phyloP scores from a whole-genome alignment of 2,329 filamentous ascomycete species.

The Ophiostoma novo-ulmi region DNA sequence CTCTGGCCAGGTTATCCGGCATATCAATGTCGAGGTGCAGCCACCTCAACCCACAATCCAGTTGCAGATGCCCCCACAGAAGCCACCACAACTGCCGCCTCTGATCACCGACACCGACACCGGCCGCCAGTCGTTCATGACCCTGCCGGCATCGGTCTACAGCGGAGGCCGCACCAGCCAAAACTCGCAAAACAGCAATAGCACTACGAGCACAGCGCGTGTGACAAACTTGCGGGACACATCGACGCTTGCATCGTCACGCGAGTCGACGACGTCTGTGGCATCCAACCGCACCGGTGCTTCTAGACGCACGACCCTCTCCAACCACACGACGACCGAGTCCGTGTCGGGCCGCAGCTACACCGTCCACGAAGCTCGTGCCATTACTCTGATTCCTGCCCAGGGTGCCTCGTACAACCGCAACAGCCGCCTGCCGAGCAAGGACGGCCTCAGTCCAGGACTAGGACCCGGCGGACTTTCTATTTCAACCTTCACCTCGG shows the following conservation, averaged over 20 bases:
- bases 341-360: slow-evolving; percentile 13
- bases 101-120: neutral
- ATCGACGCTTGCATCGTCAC: slow-evolving; percentile 30
- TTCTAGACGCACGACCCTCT: neutral
- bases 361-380: slow-evolving; percentile 37
- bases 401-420: slow-evolving; percentile 24
- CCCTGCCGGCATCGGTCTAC: neutral
- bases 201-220: slow-evolving; percentile 17
- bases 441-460: neutral
- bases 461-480: neutral
- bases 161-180: neutral
- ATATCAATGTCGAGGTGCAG: neutral
- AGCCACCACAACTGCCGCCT: slow-evolving; percentile 1
- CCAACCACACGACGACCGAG: neutral
- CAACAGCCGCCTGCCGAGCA: neutral
- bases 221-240: neutral
- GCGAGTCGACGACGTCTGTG: slow-evolving; percentile 36
- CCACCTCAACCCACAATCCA: neutral
- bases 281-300: slow-evolving; percentile 15
- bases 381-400: slow-evolving; percentile 37
- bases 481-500: neutral
- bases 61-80: neutral
- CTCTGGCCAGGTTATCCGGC: neutral
- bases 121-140: neutral
- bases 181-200: slow-evolving; percentile 17